These are phyloP conservation scores for Rosa rugosa DNA, from an alignment of 306 rosid species.

Conservation along the genomic window DNA sequence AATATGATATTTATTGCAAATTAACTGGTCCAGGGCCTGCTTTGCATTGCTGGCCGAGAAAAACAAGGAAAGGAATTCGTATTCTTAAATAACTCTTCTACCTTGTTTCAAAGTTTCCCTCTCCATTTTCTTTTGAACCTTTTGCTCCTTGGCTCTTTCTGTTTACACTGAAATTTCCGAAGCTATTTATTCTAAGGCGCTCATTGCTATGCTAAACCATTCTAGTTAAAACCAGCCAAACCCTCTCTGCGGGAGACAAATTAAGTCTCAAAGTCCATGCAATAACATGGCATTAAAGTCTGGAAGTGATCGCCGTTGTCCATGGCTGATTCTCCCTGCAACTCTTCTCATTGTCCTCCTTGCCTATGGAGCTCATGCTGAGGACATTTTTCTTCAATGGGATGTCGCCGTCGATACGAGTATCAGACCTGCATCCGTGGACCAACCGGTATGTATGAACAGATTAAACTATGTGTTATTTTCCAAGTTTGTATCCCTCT, in stretches of 20 bases:
- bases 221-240: not conserved
- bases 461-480: not conserved
- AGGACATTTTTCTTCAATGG: constrained; percentile 54
- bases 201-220: not conserved
- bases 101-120: not conserved
- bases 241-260: not conserved
- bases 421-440: constrained; percentile 34
- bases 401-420: constrained; percentile 36
- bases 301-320: constrained; percentile 5
- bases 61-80: constrained; percentile 6
- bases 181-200: not conserved
- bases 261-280: constrained; percentile 15
- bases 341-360: constrained; percentile 21
- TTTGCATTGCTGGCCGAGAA: constrained; percentile 8
- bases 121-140: not conserved
- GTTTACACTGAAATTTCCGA: constrained; percentile 6
- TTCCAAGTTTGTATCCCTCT: not conserved
- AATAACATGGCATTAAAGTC: constrained; percentile 32
- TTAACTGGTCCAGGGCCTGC: not conserved
- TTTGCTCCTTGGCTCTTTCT: constrained; percentile 10
- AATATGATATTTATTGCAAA: not conserved
- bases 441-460: constrained; percentile 44
- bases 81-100: not conserved
- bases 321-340: constrained; percentile 2
- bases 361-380: constrained; percentile 25